Percentiles rank a stretch among this genome's conserved stretches.
phyloP scores from a whole-genome alignment of 1,139 yeast genomes.

The Arxiozyma heterogenica region DNA sequence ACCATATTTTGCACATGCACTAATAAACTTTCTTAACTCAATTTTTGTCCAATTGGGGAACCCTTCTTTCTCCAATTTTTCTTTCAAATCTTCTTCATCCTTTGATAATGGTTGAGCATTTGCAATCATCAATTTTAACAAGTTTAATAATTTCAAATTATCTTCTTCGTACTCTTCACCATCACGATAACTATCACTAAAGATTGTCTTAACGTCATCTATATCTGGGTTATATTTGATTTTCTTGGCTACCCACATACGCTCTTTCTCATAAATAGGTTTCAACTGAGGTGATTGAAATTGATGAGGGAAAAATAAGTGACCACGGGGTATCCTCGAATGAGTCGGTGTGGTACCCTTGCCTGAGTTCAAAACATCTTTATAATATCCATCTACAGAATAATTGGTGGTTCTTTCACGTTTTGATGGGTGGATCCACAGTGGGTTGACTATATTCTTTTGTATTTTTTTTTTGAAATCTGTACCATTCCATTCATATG shows the following conservation, averaged over 20 bases:
- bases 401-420: constrained; percentile 74
- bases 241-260: constrained; percentile 33
- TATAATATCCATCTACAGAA: constrained; percentile 69
- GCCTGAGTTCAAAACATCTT: constrained; percentile 65
- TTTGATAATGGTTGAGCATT: constrained; percentile 59
- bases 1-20: constrained; percentile 54
- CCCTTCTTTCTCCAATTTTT: constrained; percentile 46
- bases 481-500: constrained; percentile 81
- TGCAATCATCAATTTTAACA: constrained; percentile 54
- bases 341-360: constrained; percentile 46
- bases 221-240: constrained; percentile 24
- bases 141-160: constrained; percentile 35
- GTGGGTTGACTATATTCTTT: constrained; percentile 33
- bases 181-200: constrained; percentile 26
- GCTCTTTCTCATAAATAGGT: constrained; percentile 58
- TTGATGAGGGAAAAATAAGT: constrained; percentile 62
- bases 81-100: constrained; percentile 53
- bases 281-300: constrained; percentile 54
- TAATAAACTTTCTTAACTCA: constrained; percentile 60
- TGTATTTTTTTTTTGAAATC: constrained; percentile 61
- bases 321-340: constrained; percentile 51
- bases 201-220: constrained; percentile 34
- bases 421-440: constrained; percentile 68
- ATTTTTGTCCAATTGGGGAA: constrained; percentile 60
- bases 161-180: constrained; percentile 32